Evolutionary conservation across 2,329 filamentous ascomycete genomes (phyloP).

Genomic region (Coniochaeta sp.): DNA sequence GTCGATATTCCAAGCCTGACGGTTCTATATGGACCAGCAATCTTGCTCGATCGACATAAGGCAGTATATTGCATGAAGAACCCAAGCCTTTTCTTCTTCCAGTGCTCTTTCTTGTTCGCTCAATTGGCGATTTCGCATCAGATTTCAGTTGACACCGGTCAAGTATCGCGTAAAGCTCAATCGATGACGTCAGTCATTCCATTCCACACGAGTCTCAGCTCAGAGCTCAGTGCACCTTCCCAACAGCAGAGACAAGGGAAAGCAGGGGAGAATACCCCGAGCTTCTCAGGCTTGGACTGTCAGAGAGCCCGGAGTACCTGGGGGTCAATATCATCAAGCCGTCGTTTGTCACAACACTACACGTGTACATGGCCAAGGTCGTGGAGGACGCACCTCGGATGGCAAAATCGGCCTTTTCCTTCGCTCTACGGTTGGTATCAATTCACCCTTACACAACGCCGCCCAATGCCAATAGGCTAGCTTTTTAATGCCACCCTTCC

Average conservation of each 20-base stretch:
- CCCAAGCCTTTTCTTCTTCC: neutral
- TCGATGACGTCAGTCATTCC: neutral
- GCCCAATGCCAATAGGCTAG: neutral
- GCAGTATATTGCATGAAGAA: neutral
- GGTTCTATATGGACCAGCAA: neutral
- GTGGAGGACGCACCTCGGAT: neutral
- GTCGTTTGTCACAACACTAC: too few species aligned
- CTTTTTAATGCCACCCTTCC: neutral
- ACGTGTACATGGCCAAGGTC: neutral
- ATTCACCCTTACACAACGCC: neutral
- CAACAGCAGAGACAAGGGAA: too few species aligned
- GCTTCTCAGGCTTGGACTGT: too few species aligned
- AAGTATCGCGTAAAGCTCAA: neutral
- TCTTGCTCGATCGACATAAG: neutral
- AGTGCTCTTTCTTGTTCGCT: neutral
- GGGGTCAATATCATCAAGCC: too few species aligned
- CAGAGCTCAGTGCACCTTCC: too few species aligned
- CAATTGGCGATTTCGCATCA: neutral
- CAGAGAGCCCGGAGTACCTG: too few species aligned
- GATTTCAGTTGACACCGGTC: neutral
- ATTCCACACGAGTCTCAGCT: neutral
- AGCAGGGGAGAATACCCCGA: too few species aligned
- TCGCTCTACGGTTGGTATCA: neutral
- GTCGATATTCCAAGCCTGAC: neutral
- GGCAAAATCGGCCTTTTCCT: neutral